Evolutionary conservation across 179 eudicot genomes (phyloP), one percentile per base, ranked within the genome.

Genomic region (Gypsophila paniculata): DNA sequence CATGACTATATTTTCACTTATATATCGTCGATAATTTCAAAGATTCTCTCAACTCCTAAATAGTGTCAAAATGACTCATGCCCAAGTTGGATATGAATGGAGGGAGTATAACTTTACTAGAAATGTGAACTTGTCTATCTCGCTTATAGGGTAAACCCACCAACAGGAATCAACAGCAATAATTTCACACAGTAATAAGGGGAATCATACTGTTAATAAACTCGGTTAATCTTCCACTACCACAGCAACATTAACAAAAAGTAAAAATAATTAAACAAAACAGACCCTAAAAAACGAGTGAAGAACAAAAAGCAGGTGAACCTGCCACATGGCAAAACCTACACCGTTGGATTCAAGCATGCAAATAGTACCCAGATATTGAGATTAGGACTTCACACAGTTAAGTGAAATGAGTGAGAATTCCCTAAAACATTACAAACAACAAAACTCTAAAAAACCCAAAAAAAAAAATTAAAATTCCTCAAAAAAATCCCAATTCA

Each of bases 341-440:
- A 0, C 0, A 72, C 86, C 87, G 76, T 76, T 2, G 34, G 85
- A 84, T 77, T 17, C 19, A 72, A 68, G 77, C 79, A 79, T 79
- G 82, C 79, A 79, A 79, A 79, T 79, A 79, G 82, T 76, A 76
- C 64, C 72, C 74, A 69, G 79, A 79, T 79, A 68, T 76, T 55
- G 77, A 72, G 79, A 79, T 79, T 32, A 59, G 80, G 34, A 59
- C 55, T 25, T 49, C 60, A 29, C 61, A 71, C 76, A 78, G 72
- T 68, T 44, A 57, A 15, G 8, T 25, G 68, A 15, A 11, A 55
- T 14, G 8, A 36, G 68, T 10, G 25, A 36, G 2, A 8, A 53
- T 12, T n/a, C 21, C 48, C 15, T 9, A 42, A 36, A 42, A 42
- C 46, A 42, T 9, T 42, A 48, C 44, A 65, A 51, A 77, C 49